These are phyloP conservation scores for Colletotrichum sidae DNA, from an alignment of 2,329 filamentous ascomycete species.

Conservation along the genomic window DNA sequence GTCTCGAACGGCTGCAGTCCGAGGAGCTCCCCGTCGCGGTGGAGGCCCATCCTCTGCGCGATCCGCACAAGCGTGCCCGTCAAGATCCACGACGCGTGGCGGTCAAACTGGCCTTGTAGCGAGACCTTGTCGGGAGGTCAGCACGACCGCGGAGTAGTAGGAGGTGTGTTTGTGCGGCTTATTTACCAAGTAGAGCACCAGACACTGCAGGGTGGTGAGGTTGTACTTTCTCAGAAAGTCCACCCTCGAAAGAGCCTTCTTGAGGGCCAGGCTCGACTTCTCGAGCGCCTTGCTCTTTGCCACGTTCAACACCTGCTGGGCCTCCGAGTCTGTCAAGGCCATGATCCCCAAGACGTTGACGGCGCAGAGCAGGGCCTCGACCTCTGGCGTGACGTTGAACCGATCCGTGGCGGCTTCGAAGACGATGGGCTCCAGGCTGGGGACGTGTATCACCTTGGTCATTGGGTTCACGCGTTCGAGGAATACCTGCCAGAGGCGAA, in stretches of 20 bases:
- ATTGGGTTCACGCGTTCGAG: constrained; percentile 80
- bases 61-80: constrained; percentile 71
- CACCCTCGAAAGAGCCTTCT: constrained; percentile 59
- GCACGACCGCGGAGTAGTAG: constrained; percentile 46
- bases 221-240: constrained; percentile 70
- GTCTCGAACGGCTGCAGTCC: constrained; percentile 39
- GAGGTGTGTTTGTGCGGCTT: constrained; percentile 61
- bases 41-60: constrained; percentile 75
- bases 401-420: constrained; percentile 45
- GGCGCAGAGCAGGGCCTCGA: constrained; percentile 72
- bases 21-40: constrained; percentile 68
- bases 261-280: constrained; percentile 62
- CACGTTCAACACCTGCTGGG: constrained; percentile 60
- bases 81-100: constrained; percentile 69
- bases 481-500: constrained; percentile 79
- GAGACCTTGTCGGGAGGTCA: constrained; percentile 55
- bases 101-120: constrained; percentile 67
- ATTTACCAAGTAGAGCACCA: constrained; percentile 66
- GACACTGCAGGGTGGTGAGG: constrained; percentile 67
- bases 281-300: constrained; percentile 60
- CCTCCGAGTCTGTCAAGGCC: constrained; percentile 69
- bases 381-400: constrained; percentile 24
- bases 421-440: constrained; percentile 57
- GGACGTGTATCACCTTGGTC: constrained; percentile 78
- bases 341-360: constrained; percentile 70